These are phyloP conservation scores for Yamadazyma philogaea DNA, from an alignment of 805 yeast genomes.

Conservation along the genomic window DNA sequence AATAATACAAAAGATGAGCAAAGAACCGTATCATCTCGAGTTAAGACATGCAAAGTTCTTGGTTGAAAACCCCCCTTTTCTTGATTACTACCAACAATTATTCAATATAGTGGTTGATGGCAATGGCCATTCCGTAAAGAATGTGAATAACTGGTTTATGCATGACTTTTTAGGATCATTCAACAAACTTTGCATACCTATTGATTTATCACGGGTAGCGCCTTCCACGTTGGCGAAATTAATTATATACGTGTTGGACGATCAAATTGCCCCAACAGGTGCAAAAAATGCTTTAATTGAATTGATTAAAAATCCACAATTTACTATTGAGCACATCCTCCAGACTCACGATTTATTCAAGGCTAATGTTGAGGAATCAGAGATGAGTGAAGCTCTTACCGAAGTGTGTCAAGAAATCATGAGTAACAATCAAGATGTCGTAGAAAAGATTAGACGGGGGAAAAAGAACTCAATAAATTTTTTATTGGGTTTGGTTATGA, in stretches of 20 bases:
- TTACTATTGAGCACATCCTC: slow-evolving; percentile 44
- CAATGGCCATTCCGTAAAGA: slow-evolving; percentile 26
- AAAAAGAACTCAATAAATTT: slow-evolving; percentile 63
- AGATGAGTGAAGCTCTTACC: slow-evolving; percentile 30
- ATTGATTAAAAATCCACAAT: slow-evolving; percentile 47
- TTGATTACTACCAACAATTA: slow-evolving; percentile 51
- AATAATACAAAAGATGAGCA: slow-evolving; percentile 43
- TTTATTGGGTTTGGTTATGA: slow-evolving; percentile 84
- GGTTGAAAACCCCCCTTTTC: slow-evolving; percentile 46
- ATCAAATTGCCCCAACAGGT: slow-evolving; percentile 58
- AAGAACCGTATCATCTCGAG: slow-evolving; percentile 52
- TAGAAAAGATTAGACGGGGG: slow-evolving; percentile 53
- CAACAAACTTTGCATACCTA: slow-evolving; percentile 44
- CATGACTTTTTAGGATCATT: slow-evolving; percentile 76
- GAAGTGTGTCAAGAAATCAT: slow-evolving; percentile 48
- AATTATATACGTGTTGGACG: slow-evolving; percentile 44
- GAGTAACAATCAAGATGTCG: slow-evolving; percentile 48
- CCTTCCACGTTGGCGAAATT: slow-evolving; percentile 52
- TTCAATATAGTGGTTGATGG: slow-evolving; percentile 22
- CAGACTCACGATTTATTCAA: slow-evolving; percentile 49
- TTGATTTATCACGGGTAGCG: slow-evolving; percentile 28
- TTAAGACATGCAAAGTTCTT: slow-evolving; percentile 75
- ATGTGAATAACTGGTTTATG: slow-evolving; percentile 74
- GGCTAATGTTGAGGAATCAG: slow-evolving; percentile 29
- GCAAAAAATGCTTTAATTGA: slow-evolving; percentile 66